Base-by-base conservation (phyloP, 192 early-diverging fungal species). In the Thamnidium elegans region DNA sequence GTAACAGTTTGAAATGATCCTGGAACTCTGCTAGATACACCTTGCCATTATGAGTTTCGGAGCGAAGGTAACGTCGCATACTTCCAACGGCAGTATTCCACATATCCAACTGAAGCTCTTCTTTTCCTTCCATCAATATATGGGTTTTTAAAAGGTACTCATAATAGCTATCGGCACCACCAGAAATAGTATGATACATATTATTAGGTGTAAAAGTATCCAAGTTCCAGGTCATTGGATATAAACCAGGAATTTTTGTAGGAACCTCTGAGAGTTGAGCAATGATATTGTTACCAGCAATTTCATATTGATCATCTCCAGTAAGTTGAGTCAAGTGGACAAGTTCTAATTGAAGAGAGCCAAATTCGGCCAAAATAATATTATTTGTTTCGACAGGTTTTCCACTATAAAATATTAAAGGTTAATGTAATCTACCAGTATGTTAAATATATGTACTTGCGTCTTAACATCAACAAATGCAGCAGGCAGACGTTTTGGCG, bases 261-360 rank as follows among this genome's bases (percentile, higher is more conserved):
- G 68, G 20, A 4, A 76, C 68, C 26, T 66, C 52, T 20, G 82
- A 64, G 4, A 87, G 73, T 20, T 71, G 65, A 26, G 87, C 68
- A 15, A 83, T 80, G 13, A 84, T 73, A 8, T 70, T 69, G 42
- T 80, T 74, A 7, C 79, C 87, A 51, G 69, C 67, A 26, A 78
- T 46, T 26, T 82, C 80, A 58, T 91, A 96, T 5, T 62, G 69
- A 1, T 80, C 67, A 56, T 92, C 72, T 1, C 85, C 84, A 7
- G 89, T 92, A 7, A 94, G 74, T 66, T 90, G 79, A 13, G 85
- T 86, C 10, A 95, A 78, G 59, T 90, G 87, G 66, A 83, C 81
- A 61, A 90, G 87, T 72, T 95, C 93, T 46, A 95, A 76, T 63
- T 91, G 88, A 52, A 94, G 73, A 1, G 89, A 84, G 23, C 92